Evolutionary conservation across 306 rosid genomes (phyloP), one percentile per base, ranked within the genome.

Genomic region (Castanopsis chinensis): DNA sequence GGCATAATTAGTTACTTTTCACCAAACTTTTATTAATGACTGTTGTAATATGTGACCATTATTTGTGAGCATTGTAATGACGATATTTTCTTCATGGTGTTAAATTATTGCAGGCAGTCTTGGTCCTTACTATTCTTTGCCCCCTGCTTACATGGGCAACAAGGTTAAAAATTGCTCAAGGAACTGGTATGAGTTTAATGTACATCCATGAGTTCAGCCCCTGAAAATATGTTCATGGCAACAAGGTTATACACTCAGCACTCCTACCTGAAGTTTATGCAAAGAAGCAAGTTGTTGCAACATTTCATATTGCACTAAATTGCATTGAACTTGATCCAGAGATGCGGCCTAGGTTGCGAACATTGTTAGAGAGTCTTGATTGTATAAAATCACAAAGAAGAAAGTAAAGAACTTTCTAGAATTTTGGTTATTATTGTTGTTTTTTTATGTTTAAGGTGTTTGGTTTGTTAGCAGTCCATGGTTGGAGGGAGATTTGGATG

Each of bases 101-200:
- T 79, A 56, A 71, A 53, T 67, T 20, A 21, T 56, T 85, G 86
- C 85, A 92, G 94, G 91, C 69, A 91, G 75, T 1, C 43, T 37
- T 37, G 10, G 43, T 37, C 87, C 89, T 67, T 79, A 92, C 23
- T 80, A 55, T 82, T 54, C 86, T 43, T 69, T 76, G 43, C 83
- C 89, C 88, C 55, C 83, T 83, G 12, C 75, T 93, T 55, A 52
- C 91, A 41, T 93, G 98, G 97, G 61, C 86, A n/a, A 49, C 84
- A 18, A 84, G 97, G 90, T 83, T 93, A 71, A 91, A 84, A 78
- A 87, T 93, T 78, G 89, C 89, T 61, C 94, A 88, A 89, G 97
- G 92, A 80, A 76, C 83, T 53, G 94, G 93, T 3, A 81, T 89
- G 76, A 97, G 97, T 37, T 82, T 93, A 79, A 83, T 82, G 72